These are phyloP conservation scores for Coemansia sp. DNA, from an alignment of 192 early-diverging fungal species.

Conservation along the genomic window DNA sequence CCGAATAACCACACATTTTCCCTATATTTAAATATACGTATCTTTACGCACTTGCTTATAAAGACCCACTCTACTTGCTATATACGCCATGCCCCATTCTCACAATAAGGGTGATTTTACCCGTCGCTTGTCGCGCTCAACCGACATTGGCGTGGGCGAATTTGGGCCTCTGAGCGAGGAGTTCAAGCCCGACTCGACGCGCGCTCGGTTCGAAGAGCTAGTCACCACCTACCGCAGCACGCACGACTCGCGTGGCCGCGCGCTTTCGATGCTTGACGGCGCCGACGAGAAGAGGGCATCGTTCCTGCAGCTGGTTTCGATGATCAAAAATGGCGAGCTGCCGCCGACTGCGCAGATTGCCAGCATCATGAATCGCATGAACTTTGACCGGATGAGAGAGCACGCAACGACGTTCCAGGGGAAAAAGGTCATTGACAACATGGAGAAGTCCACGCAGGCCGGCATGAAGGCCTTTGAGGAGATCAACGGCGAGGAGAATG, in stretches of 20 bases:
- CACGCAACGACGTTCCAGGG: constrained; percentile 43
- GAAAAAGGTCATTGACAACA: constrained; percentile 36
- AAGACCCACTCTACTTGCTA: too few relatives aligned
- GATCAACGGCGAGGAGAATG: constrained; percentile 42
- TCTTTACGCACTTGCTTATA: too few relatives aligned
- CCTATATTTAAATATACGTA: not conserved
- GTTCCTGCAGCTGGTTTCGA: constrained; percentile 22
- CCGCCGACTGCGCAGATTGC: constrained; percentile 30
- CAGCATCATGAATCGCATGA: constrained; percentile 13
- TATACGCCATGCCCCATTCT: constrained; percentile 2
- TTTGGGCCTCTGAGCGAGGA: constrained; percentile 28
- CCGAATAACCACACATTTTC: too few relatives aligned
- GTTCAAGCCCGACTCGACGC: constrained; percentile 39
- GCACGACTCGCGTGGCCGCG: constrained; percentile 22
- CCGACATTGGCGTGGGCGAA: constrained; percentile 38
- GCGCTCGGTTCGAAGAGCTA: constrained; percentile 51
- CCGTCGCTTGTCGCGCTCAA: constrained; percentile 21
- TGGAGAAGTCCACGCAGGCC: constrained; percentile 25
- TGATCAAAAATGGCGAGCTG: constrained; percentile 33
- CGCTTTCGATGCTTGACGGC: constrained; percentile 22
- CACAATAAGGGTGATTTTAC: constrained; percentile 1
- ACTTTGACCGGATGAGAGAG: constrained; percentile 40
- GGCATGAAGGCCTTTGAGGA: constrained; percentile 33
- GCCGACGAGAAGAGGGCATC: constrained; percentile 18
- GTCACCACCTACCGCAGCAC: constrained; percentile 39